Base-by-base conservation (phyloP, 192 early-diverging fungal species). In the Mortierella antarctica region DNA sequence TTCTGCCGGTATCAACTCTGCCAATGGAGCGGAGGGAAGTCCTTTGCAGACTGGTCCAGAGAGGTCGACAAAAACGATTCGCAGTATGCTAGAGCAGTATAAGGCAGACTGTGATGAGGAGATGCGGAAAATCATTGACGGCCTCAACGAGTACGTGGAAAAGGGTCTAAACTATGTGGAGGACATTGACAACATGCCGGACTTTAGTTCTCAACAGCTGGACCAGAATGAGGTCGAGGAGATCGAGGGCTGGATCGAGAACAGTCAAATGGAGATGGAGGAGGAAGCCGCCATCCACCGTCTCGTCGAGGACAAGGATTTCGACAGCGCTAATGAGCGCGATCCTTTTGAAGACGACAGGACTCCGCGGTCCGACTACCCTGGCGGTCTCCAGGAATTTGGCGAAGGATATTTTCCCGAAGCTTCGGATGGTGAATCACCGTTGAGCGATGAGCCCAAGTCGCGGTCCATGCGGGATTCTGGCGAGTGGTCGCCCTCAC, bases 121-220 rank as follows among this genome's bases (percentile, higher is more conserved):
- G 56, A 80, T 95, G 57, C 80, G 87, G 15, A 77, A 85, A 17
- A 89, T 93, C 61, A 89, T 94, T 40, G 75, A 87, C 48, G 92
- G 90, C 52, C 81, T 94, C 5, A 87, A 89, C 64, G 88, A 90
- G 49, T 88, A 87, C 51, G 93, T 94, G 10, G 93, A 95, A 61
- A 83, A 78, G 31, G 83, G 85, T 12, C 74, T 86, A 12, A 81
- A 83, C 31, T 85, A 89, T 49, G 86, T 84, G 8, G 84, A 85
- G 50, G 80, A 83, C 17, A 50, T 80, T 46, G 83, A 79, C 20
- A 80, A 40, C 31, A 71, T 72, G 57, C 77, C 83, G 1, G 73
- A 81, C 11, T 83, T 68, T 45, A 56, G 68, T 14, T 14, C 73
- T 4, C 82, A 73, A 14, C 66, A 76, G 44, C 40, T 83, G 52